A percentile compares a stretch with the other conserved stretches of the same genome.
Evolutionary conservation across 1,284 basidiomycete species (phyloP).

Genomic region (Spongiforma sp.): DNA sequence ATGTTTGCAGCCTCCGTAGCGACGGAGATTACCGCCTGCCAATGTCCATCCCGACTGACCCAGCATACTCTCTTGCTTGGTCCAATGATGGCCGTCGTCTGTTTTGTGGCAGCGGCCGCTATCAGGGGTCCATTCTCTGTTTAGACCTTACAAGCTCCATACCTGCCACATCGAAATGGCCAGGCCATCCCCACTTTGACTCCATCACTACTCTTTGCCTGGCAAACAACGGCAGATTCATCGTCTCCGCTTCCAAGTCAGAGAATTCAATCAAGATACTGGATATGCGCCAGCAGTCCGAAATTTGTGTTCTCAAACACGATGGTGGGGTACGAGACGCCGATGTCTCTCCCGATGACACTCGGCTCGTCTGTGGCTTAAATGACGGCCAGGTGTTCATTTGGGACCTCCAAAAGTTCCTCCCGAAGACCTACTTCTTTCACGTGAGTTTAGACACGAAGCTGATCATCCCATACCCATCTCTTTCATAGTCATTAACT

Average conservation of each 20-base stretch:
- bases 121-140: slow-evolving; percentile 14
- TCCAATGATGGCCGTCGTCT: slow-evolving; percentile 22
- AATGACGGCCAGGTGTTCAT: slow-evolving; percentile 14
- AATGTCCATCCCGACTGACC: slow-evolving; percentile 3
- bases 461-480: not conserved
- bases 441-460: slow-evolving; percentile 8
- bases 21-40: not conserved
- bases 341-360: slow-evolving; percentile 21
- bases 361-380: slow-evolving; percentile 6
- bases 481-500: slow-evolving; percentile 14
- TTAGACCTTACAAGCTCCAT: slow-evolving; percentile 15
- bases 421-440: slow-evolving; percentile 13
- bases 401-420: slow-evolving; percentile 19
- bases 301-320: slow-evolving; percentile 17
- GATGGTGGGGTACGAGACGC: slow-evolving; percentile 14
- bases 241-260: slow-evolving; percentile 24
- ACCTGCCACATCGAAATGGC: slow-evolving; percentile 4
- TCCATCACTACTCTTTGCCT: slow-evolving; percentile 17
- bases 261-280: slow-evolving; percentile 21
- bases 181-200: slow-evolving; percentile 17
- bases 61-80: slow-evolving; percentile 23
- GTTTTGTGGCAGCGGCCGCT: slow-evolving; percentile 18
- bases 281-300: slow-evolving; percentile 12
- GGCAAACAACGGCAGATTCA: slow-evolving; percentile 28
- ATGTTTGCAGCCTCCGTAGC: slow-evolving; percentile 12